Evolutionary conservation across 2,329 filamentous ascomycete species (phyloP), one percentile per base, ranked within the genome.

Genomic region (Calonectria ilicicola): DNA sequence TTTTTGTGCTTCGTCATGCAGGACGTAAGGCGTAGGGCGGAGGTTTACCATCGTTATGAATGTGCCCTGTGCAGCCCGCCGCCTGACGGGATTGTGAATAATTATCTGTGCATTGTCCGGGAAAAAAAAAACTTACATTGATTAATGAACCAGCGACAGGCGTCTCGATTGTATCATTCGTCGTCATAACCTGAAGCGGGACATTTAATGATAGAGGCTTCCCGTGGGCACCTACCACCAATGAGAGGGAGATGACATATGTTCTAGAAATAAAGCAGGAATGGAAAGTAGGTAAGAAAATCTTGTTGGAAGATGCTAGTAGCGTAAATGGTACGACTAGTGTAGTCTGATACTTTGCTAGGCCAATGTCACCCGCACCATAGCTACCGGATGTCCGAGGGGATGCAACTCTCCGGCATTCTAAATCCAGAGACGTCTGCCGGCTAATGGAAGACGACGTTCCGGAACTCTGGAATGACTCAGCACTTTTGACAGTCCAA

Each of bases 231-330:
- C 76, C 64, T 0, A 65, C 67, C 2, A 66, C 53, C 1, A 76
- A 3, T 0, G 65, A 51, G 0, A 78, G 15, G 5, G 69, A 69
- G 0, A 79, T 23, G 0, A 62, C 67, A 15, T 75, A 79, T 0
- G 69, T 70, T 8, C 76, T 63, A 7, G 60, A 79, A 10, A 77
- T 71, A 0, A 77, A 51, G n/a, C 77, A 78, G 1, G 76, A 77
- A 17, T 72, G 62, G 7, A 78, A 79, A 0, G 65, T 76, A 0
- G 76, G 76, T 1, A 78, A 67, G 1, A 79, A 29, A 1, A 72
- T 69, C 51, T 72, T 76, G 3, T 67, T 75, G 15, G 67, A 70
- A 0, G 69, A 74, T 2, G 68, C 66, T 5, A 74, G 71, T 4
- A 79, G 29, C 10, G 35, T 51, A 17, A 77, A 72, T 0, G 65